Conservation (phyloP, 805 yeast species). For the Candida verbasci region DNA sequence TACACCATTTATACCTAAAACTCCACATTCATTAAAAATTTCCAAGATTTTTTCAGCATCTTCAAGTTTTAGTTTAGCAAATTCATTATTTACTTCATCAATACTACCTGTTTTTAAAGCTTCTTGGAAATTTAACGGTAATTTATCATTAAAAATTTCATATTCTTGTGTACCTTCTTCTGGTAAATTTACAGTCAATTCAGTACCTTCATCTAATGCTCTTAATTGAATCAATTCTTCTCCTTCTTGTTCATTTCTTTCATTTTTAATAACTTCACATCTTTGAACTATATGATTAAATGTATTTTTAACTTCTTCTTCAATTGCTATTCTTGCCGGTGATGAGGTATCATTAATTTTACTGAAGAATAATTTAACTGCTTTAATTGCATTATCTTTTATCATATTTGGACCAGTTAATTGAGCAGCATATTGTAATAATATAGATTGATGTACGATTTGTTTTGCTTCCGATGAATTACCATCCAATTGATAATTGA, state of each 20-base stretch:
- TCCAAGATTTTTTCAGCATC: constrained; percentile 80
- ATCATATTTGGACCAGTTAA: constrained; percentile 30
- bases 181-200: constrained; percentile 70
- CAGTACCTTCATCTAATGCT: constrained; percentile 79
- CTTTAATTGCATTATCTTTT: constrained; percentile 31
- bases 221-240: constrained; percentile 84
- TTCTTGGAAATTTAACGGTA: constrained; percentile 59
- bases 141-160: constrained; percentile 48
- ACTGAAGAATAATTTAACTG: constrained; percentile 61
- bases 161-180: constrained; percentile 49
- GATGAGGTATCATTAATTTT: constrained; percentile 49
- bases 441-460: constrained; percentile 73
- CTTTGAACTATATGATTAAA: constrained; percentile 70
- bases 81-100: constrained; percentile 78
- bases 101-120: constrained; percentile 72
- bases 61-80: constrained; percentile 64
- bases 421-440: constrained; percentile 66
- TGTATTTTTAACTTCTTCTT: constrained; percentile 70
- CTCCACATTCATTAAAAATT: constrained; percentile 72
- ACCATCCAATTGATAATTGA: constrained; percentile 71
- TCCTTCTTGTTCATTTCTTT: constrained; percentile 26
- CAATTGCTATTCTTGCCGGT: constrained; percentile 68
- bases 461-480: constrained; percentile 52
- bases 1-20: constrained; percentile 75
- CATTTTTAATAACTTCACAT: constrained; percentile 61